Evolutionary conservation across 306 rosid species (phyloP).

Genomic region (Canavalia ensiformis): DNA sequence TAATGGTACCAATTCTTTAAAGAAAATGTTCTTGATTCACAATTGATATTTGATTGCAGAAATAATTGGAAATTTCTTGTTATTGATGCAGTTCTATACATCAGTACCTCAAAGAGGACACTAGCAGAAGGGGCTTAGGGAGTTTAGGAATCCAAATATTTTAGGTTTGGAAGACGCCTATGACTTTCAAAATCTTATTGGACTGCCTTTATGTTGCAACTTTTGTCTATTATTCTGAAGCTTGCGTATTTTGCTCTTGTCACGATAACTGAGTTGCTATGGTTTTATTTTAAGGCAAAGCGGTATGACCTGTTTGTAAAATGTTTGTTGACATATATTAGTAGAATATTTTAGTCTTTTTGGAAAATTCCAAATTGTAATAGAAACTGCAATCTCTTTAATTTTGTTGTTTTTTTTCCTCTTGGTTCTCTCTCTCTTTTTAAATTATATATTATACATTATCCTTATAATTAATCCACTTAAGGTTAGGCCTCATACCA

Average conservation of each 20-base stretch:
- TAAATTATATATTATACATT: background rate
- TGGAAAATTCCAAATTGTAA: constrained; percentile 30
- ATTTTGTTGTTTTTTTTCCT: background rate
- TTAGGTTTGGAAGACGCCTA: constrained; percentile 1
- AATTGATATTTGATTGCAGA: constrained; percentile 26
- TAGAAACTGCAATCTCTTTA: constrained; percentile 19
- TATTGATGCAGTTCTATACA: constrained; percentile 83
- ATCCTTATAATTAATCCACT: no score
- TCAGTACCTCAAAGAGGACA: constrained; percentile 93
- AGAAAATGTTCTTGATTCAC: background rate
- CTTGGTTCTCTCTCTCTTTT: background rate
- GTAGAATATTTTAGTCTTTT: constrained; percentile 24
- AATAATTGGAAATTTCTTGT: constrained; percentile 23
- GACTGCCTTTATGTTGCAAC: constrained; percentile 14
- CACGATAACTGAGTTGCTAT: background rate
- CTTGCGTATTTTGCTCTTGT: background rate
- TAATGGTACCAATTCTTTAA: constrained; percentile 63
- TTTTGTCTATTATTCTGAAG: constrained; percentile 15
- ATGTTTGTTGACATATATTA: constrained; percentile 23
- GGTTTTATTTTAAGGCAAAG: constrained; percentile 20
- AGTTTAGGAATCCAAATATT: constrained; percentile 3
- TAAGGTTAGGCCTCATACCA: no score
- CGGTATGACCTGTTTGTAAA: constrained; percentile 1
- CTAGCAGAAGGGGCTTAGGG: constrained; percentile 83
- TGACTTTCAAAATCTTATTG: constrained; percentile 28